A percentile compares a stretch with the other conserved stretches of the same genome.
These are phyloP conservation scores for Gossypium longicalyx DNA, from an alignment of 345 rosid species.

Conservation along the genomic window DNA sequence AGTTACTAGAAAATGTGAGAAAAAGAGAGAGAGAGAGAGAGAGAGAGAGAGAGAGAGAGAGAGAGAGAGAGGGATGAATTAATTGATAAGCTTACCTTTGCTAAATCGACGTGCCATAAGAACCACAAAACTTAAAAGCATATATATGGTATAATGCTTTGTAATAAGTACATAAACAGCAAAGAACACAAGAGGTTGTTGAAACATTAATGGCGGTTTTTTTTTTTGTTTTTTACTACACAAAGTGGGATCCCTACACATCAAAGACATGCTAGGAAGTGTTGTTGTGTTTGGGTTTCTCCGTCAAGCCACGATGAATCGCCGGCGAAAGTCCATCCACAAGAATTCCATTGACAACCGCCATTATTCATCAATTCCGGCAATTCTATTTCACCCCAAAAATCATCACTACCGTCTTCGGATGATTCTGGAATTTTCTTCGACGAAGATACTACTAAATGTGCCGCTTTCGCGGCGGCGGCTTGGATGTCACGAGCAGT, in stretches of 20 bases:
- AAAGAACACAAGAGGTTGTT: not conserved
- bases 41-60: not conserved
- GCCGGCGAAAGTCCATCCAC: conserved; percentile 33
- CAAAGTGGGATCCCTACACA: not conserved
- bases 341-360: conserved; percentile 32
- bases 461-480: conserved; percentile 74
- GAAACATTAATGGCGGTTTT: not conserved
- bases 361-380: conserved; percentile 49
- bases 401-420: conserved; percentile 40
- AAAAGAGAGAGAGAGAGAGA: not conserved
- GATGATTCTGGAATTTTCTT: conserved; percentile 24
- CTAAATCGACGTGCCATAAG: not conserved
- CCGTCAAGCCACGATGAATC: conserved; percentile 50
- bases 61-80: not conserved
- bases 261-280: conserved; percentile 51
- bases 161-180: not conserved
- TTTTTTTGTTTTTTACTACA: not conserved
- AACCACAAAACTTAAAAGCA: not conserved
- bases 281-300: conserved; percentile 31
- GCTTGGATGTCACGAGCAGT: conserved; percentile 70
- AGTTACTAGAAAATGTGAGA: not conserved
- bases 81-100: not conserved
- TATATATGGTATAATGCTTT: not conserved
- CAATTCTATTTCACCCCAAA: conserved; percentile 74
- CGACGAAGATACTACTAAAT: conserved; percentile 18